phyloP scores from a whole-genome alignment of 257 asterid genomes.

The Primulina huaijiensis region DNA sequence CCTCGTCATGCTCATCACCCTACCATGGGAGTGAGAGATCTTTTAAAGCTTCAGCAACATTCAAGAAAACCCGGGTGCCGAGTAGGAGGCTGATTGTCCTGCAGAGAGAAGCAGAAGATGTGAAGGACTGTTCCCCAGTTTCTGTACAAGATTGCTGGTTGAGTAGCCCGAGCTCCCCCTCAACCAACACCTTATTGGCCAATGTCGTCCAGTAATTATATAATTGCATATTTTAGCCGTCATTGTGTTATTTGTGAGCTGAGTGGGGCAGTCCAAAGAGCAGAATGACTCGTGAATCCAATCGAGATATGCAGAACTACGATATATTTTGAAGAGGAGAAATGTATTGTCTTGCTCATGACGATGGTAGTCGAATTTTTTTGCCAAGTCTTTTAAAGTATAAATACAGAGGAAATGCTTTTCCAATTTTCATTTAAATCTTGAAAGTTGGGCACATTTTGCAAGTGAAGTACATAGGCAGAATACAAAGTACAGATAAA shows the following conservation, averaged over 20 bases:
- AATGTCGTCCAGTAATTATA: conserved; percentile 30
- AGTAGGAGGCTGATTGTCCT: conserved; percentile 42
- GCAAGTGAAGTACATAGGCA: background rate
- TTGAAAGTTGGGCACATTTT: background rate
- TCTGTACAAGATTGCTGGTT: conserved; percentile 69
- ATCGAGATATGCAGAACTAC: background rate
- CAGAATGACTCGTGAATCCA: background rate
- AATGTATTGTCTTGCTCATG: conserved; percentile 6
- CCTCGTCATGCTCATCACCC: conserved; percentile 59
- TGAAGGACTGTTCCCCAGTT: conserved; percentile 46
- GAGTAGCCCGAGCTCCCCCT: conserved; percentile 56
- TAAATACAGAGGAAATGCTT: conserved; percentile 8
- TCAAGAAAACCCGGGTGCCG: conserved; percentile 38
- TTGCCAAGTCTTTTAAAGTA: background rate
- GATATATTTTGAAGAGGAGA: background rate
- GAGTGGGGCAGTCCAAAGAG: background rate
- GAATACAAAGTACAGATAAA: background rate
- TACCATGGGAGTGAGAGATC: conserved; percentile 51
- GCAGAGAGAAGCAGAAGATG: conserved; percentile 35
- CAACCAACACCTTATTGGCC: conserved; percentile 50
- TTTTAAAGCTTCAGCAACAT: conserved; percentile 22
- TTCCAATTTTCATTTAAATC: background rate
- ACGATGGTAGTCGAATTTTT: conserved; percentile 12
- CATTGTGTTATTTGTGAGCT: background rate
- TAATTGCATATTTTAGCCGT: background rate